Evolutionary conservation across 768 basidiomycete genomes (phyloP).

Genomic region (Agaricus bisporus): DNA sequence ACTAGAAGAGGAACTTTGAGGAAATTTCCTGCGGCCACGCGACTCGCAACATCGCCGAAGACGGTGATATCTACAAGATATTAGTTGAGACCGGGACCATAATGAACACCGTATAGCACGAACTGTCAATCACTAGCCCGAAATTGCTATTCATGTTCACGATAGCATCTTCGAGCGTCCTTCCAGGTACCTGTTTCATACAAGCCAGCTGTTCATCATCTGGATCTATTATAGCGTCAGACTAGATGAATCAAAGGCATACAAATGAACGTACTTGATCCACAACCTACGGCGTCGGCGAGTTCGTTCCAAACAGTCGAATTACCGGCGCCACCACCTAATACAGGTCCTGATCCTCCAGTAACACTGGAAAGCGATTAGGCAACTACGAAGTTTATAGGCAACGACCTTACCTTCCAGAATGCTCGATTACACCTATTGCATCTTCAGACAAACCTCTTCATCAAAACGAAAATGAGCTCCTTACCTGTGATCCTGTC

Average conservation of each 20-base stretch:
- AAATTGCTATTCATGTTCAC: conserved; percentile 21
- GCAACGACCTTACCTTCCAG: conserved; percentile 23
- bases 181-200: conserved; percentile 26
- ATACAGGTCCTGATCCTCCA: not conserved
- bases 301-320: conserved; percentile 24
- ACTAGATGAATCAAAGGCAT: not conserved
- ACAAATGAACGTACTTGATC: conserved; percentile 17
- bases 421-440: conserved; percentile 24
- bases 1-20: conserved; percentile 21
- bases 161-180: conserved; percentile 24
- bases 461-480: conserved; percentile 4
- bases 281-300: conserved; percentile 25
- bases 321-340: conserved; percentile 9
- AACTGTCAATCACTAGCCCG: conserved; percentile 24
- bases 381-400: not conserved
- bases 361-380: not conserved
- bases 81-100: not conserved
- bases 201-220: conserved; percentile 23
- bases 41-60: conserved; percentile 21
- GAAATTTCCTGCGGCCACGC: conserved; percentile 22
- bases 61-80: conserved; percentile 21
- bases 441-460: not conserved
- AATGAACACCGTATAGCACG: not conserved
- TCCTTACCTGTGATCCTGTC: conserved; percentile 20
- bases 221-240: not conserved